A percentile compares a stretch with the other conserved stretches of the same genome.
Conservation (phyloP, 2,329 filamentous ascomycete species). For the Emmonsia crescens region DNA sequence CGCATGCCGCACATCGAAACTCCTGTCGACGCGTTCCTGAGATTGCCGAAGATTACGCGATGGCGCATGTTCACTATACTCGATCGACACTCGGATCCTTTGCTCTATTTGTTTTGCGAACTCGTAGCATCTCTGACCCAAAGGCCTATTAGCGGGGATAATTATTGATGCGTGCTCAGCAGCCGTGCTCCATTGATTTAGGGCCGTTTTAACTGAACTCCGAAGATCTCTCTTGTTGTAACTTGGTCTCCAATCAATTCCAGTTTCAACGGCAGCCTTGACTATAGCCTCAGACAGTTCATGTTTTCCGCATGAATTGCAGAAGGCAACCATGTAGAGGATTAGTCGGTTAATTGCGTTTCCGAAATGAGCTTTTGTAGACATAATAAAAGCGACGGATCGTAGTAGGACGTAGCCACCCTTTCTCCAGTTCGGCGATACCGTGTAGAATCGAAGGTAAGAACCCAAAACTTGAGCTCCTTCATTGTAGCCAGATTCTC, state of each 20-base stretch:
- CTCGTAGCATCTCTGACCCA: constrained; percentile 24
- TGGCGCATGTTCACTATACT: not conserved
- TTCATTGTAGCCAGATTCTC: constrained; percentile 27
- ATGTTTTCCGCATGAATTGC: constrained; percentile 24
- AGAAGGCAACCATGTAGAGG: constrained; percentile 30
- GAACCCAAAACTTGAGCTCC: constrained; percentile 26
- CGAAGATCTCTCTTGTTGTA: constrained; percentile 21
- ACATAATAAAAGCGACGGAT: constrained; percentile 26
- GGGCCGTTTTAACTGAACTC: constrained; percentile 10
- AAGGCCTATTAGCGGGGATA: constrained; percentile 12
- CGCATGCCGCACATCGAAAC: not conserved
- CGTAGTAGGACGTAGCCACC: constrained; percentile 24
- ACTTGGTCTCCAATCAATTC: constrained; percentile 23
- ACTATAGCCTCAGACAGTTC: constrained; percentile 25
- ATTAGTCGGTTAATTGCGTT: constrained; percentile 25
- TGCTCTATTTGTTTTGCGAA: constrained; percentile 24
- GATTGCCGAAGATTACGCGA: not conserved
- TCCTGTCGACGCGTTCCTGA: not conserved
- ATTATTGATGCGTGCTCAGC: constrained; percentile 13
- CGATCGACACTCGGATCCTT: constrained; percentile 13
- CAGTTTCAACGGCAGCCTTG: constrained; percentile 25
- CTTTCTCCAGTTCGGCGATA: constrained; percentile 27
- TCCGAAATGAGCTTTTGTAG: constrained; percentile 22
- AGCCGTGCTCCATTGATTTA: constrained; percentile 22
- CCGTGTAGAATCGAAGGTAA: constrained; percentile 29